phyloP scores from a whole-genome alignment of 2,329 filamentous ascomycete species.

The Alternaria sp. region DNA sequence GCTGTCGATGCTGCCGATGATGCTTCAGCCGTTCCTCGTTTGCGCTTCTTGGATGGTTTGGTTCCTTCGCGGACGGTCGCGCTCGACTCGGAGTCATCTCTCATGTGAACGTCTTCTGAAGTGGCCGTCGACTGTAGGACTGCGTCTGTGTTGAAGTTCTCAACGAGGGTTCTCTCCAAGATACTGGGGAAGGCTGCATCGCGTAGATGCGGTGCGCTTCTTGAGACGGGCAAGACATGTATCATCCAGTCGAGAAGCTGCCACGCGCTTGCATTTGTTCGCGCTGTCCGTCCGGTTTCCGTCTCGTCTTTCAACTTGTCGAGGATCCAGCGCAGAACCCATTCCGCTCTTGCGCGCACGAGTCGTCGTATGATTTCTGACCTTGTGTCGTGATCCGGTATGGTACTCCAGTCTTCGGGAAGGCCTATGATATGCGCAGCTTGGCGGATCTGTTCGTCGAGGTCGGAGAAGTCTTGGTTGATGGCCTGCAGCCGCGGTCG shows the following conservation, averaged over 20 bases:
- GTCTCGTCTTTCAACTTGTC: constrained; percentile 61
- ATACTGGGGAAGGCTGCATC: constrained; percentile 72
- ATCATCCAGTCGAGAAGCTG: constrained; percentile 67
- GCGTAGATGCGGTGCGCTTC: constrained; percentile 72
- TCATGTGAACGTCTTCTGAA: constrained; percentile 16
- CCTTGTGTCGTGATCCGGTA: constrained; percentile 16
- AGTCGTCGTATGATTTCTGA: constrained; percentile 16
- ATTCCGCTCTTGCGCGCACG: constrained; percentile 61
- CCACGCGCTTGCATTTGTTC: constrained; percentile 59
- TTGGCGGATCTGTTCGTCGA: constrained; percentile 51
- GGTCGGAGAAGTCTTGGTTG: constrained; percentile 45
- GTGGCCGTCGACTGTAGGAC: constrained; percentile 2
- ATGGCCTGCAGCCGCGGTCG: constrained; percentile 49
- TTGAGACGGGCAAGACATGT: constrained; percentile 70
- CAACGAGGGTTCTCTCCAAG: constrained; percentile 69
- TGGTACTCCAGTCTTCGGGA: constrained; percentile 35
- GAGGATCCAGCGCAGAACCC: constrained; percentile 70
- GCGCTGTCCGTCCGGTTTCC: constrained; percentile 47
- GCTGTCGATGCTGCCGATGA: constrained; percentile 24
- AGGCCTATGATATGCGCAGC: constrained; percentile 50
- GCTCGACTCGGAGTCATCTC: constrained; percentile 35
- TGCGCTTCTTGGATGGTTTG: constrained; percentile 45
- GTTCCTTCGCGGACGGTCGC: constrained; percentile 32
- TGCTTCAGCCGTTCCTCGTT: constrained; percentile 33
- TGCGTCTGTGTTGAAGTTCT: constrained; percentile 48